Evolutionary conservation across 331 rosid species (phyloP), one percentile per base, ranked within the genome.

Genomic region (Rosa hybrid): DNA sequence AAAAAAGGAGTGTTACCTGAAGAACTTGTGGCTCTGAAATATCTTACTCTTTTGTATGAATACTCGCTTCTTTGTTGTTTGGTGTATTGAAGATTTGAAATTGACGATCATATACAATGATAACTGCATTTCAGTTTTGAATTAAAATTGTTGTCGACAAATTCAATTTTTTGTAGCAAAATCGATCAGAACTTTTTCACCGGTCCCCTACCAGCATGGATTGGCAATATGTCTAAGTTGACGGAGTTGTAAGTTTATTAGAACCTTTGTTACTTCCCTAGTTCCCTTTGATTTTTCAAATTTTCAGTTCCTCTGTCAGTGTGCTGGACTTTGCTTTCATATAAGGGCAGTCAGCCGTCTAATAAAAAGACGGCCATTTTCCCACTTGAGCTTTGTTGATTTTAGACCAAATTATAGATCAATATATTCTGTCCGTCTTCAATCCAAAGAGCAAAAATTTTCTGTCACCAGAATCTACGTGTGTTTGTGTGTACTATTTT

Each of bases 161-260:
- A 17, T 74, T 21, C 23, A 42, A 69, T 30, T 81, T 49, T 12
- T 83, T 74, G 68, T 79, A 94, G 96, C 90, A 77, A 86, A 7
- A 64, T 94, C 39, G 81, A 41, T 65, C 93, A 82, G 75, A 94
- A 94, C 86, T 76, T 78, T 84, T 87, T 92, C 85, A 81, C 85
- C 0, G 98, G 98, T 30, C 72, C 91, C 38, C 74, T 92, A 17
- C 84, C 98, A 51, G 73, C 92, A 4, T 88, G 86, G 11, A 86
- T 94, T 70, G 93, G 91, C 69, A 88, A 87, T 83, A 87, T 94
- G 16, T 62, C 85, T 73, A 82, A 72, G 8, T 75, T 94, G 92
- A 84, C 68, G 4, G 71, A 62, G 81, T 2, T 94, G 97, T 92
- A 85, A 90, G 92, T 62, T 46, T 16, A 1, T 4, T 23, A 73